phyloP scores from a whole-genome alignment of 306 rosid genomes.

The Arachis stenosperma region DNA sequence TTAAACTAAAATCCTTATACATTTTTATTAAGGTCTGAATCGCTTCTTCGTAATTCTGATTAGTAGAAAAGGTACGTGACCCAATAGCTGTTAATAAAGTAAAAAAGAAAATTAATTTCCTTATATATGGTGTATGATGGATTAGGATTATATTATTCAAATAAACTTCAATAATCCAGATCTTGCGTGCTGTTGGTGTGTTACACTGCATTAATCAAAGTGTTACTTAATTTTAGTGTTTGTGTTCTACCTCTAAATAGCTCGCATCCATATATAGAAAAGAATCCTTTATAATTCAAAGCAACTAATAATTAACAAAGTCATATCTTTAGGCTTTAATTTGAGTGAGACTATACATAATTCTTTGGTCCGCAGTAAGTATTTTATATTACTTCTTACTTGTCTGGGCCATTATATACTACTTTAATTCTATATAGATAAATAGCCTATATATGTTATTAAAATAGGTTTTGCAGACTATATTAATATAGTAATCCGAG shows the following conservation, averaged over 20 bases:
- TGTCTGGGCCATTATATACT: neutral
- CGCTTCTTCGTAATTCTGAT: no score
- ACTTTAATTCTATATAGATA: constrained; percentile 4
- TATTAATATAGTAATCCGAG: neutral
- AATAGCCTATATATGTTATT: neutral
- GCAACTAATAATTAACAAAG: neutral
- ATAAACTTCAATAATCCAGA: neutral
- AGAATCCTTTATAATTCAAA: constrained; percentile 9
- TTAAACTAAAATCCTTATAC: no score
- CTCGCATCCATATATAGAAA: neutral
- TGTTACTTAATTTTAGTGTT: neutral
- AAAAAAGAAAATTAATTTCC: no score
- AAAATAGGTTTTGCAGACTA: neutral
- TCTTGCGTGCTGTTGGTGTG: neutral
- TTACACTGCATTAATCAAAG: neutral
- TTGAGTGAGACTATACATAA: neutral
- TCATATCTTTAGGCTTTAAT: constrained; percentile 2
- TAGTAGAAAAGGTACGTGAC: no score
- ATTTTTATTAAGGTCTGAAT: no score
- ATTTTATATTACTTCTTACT: constrained; percentile 7
- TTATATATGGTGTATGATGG: neutral
- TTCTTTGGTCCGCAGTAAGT: constrained; percentile 14
- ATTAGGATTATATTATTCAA: neutral
- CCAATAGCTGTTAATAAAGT: no score
- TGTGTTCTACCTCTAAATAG: neutral